phyloP scores from a whole-genome alignment of 257 asterid genomes.

The Solanum sejunctum region DNA sequence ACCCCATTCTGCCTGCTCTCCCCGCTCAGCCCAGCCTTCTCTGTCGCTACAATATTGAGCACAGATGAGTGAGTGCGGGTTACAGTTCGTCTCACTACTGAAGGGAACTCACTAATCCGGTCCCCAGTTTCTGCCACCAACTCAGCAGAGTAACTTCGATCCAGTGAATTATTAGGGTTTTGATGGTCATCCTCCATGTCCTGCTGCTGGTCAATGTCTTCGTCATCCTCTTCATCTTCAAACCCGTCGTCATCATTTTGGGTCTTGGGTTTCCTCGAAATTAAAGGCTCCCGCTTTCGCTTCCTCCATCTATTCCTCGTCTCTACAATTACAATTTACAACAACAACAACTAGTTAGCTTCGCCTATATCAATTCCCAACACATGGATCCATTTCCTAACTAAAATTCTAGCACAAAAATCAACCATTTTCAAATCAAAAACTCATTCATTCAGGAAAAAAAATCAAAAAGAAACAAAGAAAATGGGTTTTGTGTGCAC shows the following conservation, averaged over 20 bases:
- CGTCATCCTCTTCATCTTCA: conserved; percentile 84
- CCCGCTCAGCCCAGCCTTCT: conserved; percentile 51
- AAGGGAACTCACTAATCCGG: conserved; percentile 57
- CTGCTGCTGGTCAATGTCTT: conserved; percentile 20
- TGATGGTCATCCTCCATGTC: conserved; percentile 25
- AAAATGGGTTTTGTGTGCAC: conserved; percentile 8
- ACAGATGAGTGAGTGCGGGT: conserved; percentile 77
- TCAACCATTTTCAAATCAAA: background rate
- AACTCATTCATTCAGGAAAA: background rate
- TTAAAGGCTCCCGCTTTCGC: conserved; percentile 67
- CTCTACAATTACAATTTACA: conserved; percentile 25
- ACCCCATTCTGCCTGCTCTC: conserved; percentile 36
- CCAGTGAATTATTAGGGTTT: conserved; percentile 13
- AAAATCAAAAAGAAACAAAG: background rate
- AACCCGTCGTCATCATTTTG: conserved; percentile 53
- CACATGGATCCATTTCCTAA: background rate
- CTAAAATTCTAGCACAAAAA: background rate
- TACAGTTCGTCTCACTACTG: conserved; percentile 52
- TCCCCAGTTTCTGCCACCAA: conserved; percentile 36
- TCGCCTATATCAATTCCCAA: conserved; percentile 1
- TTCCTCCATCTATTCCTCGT: conserved; percentile 84
- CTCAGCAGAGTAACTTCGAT: conserved; percentile 38
- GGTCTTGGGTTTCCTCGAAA: conserved; percentile 49
- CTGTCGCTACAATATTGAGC: conserved; percentile 41
- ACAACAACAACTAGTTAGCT: background rate